Evolutionary conservation across 1,284 basidiomycete genomes (phyloP).

Genomic region (Sphagnurus paluster): DNA sequence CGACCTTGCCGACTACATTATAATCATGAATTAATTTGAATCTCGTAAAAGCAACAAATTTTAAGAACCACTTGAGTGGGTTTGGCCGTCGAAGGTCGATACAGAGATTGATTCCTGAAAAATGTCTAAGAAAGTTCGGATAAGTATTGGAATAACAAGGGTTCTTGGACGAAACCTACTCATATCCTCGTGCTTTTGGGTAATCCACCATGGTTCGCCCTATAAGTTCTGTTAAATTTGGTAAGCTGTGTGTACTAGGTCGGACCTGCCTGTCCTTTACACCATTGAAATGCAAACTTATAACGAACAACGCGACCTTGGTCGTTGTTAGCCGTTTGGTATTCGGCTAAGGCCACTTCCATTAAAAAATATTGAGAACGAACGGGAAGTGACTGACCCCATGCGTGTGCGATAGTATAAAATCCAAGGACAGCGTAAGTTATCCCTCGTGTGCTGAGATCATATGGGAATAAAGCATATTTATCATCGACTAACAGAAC

Average conservation of each 20-base stretch:
- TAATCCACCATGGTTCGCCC: constrained; percentile 56
- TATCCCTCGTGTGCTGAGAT: constrained; percentile 49
- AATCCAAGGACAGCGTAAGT: constrained; percentile 73
- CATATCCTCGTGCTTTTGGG: constrained; percentile 4
- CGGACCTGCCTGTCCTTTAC: constrained; percentile 59
- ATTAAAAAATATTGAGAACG: not conserved
- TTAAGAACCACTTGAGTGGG: too few species aligned
- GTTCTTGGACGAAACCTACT: not conserved
- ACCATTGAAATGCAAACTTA: constrained; percentile 83
- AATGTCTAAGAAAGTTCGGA: not conserved
- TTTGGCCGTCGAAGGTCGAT: too few species aligned
- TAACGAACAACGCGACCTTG: constrained; percentile 58
- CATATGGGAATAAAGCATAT: constrained; percentile 69
- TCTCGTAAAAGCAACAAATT: not conserved
- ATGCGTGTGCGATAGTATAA: constrained; percentile 68
- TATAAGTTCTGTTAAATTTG: constrained; percentile 15
- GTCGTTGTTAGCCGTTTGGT: constrained; percentile 47
- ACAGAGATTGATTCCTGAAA: not conserved
- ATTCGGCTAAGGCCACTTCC: constrained; percentile 53
- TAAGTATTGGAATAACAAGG: not conserved
- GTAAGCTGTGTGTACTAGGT: constrained; percentile 8
- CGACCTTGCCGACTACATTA: constrained; percentile 9
- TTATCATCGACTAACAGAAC: constrained; percentile 71
- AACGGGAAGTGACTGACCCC: constrained; percentile 52
- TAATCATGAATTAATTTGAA: not conserved